A percentile compares a stretch with the other conserved stretches of the same genome.
Evolutionary conservation across 495 filamentous ascomycete species (phyloP).

Genomic region (Neurospora hispaniola): DNA sequence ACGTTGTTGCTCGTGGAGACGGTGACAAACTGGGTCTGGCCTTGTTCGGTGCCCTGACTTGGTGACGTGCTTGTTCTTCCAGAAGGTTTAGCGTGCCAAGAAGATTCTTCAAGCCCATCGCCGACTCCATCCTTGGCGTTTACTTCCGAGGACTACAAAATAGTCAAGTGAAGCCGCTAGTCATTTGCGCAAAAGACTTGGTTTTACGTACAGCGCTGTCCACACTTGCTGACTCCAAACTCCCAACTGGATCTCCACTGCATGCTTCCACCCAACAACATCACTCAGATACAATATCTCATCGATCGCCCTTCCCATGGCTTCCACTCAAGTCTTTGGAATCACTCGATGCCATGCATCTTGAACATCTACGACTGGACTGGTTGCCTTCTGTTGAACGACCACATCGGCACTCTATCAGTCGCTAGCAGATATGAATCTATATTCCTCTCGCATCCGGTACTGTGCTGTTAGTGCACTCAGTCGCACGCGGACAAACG

Average conservation of each 20-base stretch:
- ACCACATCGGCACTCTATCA: not conserved
- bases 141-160: not conserved
- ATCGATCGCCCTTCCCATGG: not conserved
- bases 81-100: not conserved
- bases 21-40: not conserved
- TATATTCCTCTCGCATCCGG: not conserved
- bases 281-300: not conserved
- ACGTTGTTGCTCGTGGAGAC: not conserved
- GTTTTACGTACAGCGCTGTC: not conserved
- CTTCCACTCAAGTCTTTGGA: not conserved
- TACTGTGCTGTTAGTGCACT: not conserved
- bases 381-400: not conserved
- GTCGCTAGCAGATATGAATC: not conserved
- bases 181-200: fast-evolving
- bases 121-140: not conserved
- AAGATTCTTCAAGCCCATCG: not conserved
- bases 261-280: not conserved
- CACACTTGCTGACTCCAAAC: not conserved
- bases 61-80: not conserved
- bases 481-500: no score
- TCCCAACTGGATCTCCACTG: not conserved
- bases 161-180: not conserved
- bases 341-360: not conserved
- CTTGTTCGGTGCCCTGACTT: not conserved
- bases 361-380: not conserved